These are phyloP conservation scores for Chalciporus chontae DNA, from an alignment of 768 basidiomycete species.

Conservation along the genomic window DNA sequence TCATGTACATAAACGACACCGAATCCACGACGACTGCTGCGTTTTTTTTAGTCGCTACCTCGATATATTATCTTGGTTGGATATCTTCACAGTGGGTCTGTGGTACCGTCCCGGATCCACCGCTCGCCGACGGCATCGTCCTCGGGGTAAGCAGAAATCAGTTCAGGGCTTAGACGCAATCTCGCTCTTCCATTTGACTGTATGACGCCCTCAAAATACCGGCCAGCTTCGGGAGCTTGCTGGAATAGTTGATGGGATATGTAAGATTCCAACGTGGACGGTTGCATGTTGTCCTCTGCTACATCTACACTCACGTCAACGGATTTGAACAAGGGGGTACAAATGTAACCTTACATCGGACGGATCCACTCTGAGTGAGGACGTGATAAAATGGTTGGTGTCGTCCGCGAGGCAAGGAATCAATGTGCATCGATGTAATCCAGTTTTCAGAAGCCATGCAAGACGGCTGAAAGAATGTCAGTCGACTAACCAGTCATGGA, in stretches of 20 bases:
- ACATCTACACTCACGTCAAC: slow-evolving; percentile 27
- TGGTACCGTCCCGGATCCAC: slow-evolving; percentile 32
- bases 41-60: not conserved
- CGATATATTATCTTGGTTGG: not conserved
- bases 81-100: not conserved
- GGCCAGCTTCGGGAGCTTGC: slow-evolving; percentile 24
- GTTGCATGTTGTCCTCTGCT: slow-evolving; percentile 34
- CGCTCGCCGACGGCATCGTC: slow-evolving; percentile 37
- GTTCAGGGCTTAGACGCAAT: slow-evolving; percentile 41
- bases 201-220: slow-evolving; percentile 37
- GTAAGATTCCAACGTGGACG: slow-evolving; percentile 17
- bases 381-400: slow-evolving; percentile 50
- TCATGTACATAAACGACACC: not conserved
- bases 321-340: not conserved
- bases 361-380: slow-evolving; percentile 32
- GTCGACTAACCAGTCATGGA: not conserved
- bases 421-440: slow-evolving; percentile 42
- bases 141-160: slow-evolving; percentile 42
- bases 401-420: slow-evolving; percentile 36
- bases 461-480: slow-evolving; percentile 15
- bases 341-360: slow-evolving; percentile 33
- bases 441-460: slow-evolving; percentile 43
- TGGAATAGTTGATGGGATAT: slow-evolving; percentile 23
- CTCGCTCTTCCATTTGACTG: slow-evolving; percentile 31
- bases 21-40: not conserved